Base-by-base conservation (phyloP, 148 eudicot genomes). In the Oxyria digyna region DNA sequence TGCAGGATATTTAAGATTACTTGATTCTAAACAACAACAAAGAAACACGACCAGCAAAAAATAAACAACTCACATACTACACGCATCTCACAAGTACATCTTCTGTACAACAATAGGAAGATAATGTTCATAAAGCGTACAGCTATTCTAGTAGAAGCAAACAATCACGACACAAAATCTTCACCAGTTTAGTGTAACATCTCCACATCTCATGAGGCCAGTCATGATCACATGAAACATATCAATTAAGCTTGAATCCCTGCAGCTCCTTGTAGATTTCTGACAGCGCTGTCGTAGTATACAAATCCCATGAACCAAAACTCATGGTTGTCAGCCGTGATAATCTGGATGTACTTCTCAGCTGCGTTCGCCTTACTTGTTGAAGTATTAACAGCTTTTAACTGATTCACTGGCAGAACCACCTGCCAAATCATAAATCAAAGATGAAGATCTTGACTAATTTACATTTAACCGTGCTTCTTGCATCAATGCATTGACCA, bases 251-350 rank as follows among this genome's bases (percentile, higher is more conserved):
- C n/a, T 14, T 26, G 37, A 1, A 27, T 27, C 38, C 65, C 65
- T 4, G 37, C 1, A 20, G 38, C 74, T 50, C 84, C 87, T 76
- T 81, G 88, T 57, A 91, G 76, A 78, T 73, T 77, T 77, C 89
- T 87, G 70, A 87, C 96, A n/a, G 97, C 97, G 63, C 85, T 83
- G 15, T 85, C 96, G 64, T 91, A 88, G 77, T 84, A 67, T 42
- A 91, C 83, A 62, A 91, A 91, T 21, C 89, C 96, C 87, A 91
- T 80, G 76, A 85, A 91, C 97, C 97, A 91, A 68, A 91, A 91
- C 74, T 91, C 97, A 18, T 91, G 97, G 70, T 81, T 79, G 75
- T 91, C 97, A 46, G 84, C 80, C 0, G 92, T 83, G 75, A 91
- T 89, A 26, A 89, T 78, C 84, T 91, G 97, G 54, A 91, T 84